Base-by-base conservation (phyloP, 2,329 filamentous ascomycete species). In the Hypomyces perniciosus region DNA sequence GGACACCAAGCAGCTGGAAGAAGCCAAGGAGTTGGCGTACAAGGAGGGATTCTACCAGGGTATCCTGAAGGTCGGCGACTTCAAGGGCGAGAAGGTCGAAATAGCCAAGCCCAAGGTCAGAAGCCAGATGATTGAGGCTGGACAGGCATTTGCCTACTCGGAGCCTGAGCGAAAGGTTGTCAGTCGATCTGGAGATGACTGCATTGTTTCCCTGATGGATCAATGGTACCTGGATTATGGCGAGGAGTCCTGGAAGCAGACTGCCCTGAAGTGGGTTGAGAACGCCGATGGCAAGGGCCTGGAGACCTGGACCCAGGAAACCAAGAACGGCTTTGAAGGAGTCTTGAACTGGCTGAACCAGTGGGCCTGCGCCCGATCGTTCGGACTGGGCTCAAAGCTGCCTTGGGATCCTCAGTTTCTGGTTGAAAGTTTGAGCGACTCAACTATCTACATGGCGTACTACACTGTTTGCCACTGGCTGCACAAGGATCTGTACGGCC, bases 151-250 rank as follows among this genome's bases (percentile, higher is more conserved):
- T 69, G 83, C 84, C 59, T 99, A 97, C 65, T 90, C 89, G 9
- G 93, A 99, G 69, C 93, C 93, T 2, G 91, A 96, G 68, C 86
- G 87, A 61, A 82, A 86, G 69, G 93, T 97, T 58, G 83, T 95
- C 54, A 92, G 86, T 64, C 81, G 93, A 69, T 95, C 88, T 60
- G 89, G 86, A 29, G 92, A 97, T 64, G 89, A 95, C 59, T 97
- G 93, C 66, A 90, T 96, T 52, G 92, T 93, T 53, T 88, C 90
- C 30, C 84, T 92, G 58, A 84, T 97, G 64, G 92, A 96, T 61
- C 93, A 99, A 71, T 99, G 93, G 91, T 99, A 95, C 72, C 76
- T 99, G 61, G 92, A 96, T 72, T 99, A 99, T 64, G 93, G 93
- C 55, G 88, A 91, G 71, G 88, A 89, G 40, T 79, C 85, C 45